Percentiles rank a stretch among this genome's conserved stretches.
phyloP scores from a whole-genome alignment of 805 yeast species.

The Candida ovalis region DNA sequence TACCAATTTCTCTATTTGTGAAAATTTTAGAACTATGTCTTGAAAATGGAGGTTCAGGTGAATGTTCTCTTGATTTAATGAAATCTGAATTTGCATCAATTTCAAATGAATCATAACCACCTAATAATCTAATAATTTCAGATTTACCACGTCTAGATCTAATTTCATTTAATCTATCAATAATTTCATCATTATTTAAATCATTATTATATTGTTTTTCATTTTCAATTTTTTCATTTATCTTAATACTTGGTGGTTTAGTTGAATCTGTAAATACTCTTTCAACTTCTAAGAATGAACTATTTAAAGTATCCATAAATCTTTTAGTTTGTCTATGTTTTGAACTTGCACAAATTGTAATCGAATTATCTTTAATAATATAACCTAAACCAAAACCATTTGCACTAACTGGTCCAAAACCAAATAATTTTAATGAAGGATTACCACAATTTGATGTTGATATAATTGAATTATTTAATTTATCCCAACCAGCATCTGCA shows the following conservation, averaged over 20 bases:
- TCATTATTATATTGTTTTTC: constrained; percentile 5
- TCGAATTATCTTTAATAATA: constrained; percentile 74
- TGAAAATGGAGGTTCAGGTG: constrained; percentile 47
- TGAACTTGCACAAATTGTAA: constrained; percentile 78
- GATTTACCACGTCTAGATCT: constrained; percentile 17
- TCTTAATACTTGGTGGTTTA: constrained; percentile 8
- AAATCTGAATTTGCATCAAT: constrained; percentile 51
- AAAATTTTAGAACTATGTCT: constrained; percentile 23
- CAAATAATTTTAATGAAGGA: constrained; percentile 81
- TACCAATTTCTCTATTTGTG: constrained; percentile 51
- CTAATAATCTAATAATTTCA: constrained; percentile 43
- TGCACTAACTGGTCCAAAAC: constrained; percentile 86
- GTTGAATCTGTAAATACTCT: constrained; percentile 39
- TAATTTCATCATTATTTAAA: constrained; percentile 16
- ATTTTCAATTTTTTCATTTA: too few relatives aligned
- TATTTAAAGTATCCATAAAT: constrained; percentile 63
- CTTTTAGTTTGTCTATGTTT: constrained; percentile 85
- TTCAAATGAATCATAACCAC: constrained; percentile 88
- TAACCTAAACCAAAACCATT: constrained; percentile 95
- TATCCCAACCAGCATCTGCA: constrained; percentile 86
- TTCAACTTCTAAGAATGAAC: constrained; percentile 57
- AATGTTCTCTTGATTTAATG: constrained; percentile 53
- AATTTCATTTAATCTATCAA: constrained; percentile 17
- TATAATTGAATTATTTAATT: constrained; percentile 71
- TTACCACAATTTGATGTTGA: constrained; percentile 92